Conservation (phyloP, 2,329 filamentous ascomycete genomes). For the Periconia sp. region DNA sequence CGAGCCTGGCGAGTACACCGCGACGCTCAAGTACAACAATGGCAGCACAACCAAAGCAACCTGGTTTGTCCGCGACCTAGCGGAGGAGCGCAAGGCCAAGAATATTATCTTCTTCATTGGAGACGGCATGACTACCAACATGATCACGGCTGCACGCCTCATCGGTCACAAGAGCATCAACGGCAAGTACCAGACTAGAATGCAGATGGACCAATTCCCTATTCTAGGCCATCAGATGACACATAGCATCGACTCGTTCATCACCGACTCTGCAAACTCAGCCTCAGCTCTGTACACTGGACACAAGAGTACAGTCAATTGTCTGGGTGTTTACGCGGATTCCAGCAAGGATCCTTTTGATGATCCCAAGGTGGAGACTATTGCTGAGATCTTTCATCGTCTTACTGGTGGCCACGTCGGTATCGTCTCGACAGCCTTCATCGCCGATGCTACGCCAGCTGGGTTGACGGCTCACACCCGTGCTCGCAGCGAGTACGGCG, state of each 20-base stretch:
- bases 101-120: conserved; percentile 88
- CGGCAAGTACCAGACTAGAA: conserved; percentile 77
- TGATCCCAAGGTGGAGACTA: conserved; percentile 85
- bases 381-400: conserved; percentile 77
- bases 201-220: conserved; percentile 83
- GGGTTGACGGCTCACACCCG: conserved; percentile 68
- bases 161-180: conserved; percentile 84
- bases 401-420: conserved; percentile 66
- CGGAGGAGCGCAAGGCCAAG: conserved; percentile 75
- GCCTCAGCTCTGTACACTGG: conserved; percentile 82
- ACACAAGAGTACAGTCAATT: conserved; percentile 84
- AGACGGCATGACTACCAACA: conserved; percentile 72
- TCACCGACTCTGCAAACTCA: conserved; percentile 86
- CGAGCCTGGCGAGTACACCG: conserved; percentile 79
- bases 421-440: conserved; percentile 78
- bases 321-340: conserved; percentile 81
- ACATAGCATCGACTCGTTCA: conserved; percentile 83
- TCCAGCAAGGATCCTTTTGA: conserved; percentile 76
- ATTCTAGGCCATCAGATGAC: conserved; percentile 89
- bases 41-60: conserved; percentile 73
- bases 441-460: conserved; percentile 83
- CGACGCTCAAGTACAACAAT: conserved; percentile 77
- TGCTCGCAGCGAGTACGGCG: conserved; percentile 70
- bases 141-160: conserved; percentile 80
- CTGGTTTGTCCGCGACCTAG: conserved; percentile 77